Base-by-base conservation (phyloP, 768 basidiomycete species). In the Astraeus odoratus region DNA sequence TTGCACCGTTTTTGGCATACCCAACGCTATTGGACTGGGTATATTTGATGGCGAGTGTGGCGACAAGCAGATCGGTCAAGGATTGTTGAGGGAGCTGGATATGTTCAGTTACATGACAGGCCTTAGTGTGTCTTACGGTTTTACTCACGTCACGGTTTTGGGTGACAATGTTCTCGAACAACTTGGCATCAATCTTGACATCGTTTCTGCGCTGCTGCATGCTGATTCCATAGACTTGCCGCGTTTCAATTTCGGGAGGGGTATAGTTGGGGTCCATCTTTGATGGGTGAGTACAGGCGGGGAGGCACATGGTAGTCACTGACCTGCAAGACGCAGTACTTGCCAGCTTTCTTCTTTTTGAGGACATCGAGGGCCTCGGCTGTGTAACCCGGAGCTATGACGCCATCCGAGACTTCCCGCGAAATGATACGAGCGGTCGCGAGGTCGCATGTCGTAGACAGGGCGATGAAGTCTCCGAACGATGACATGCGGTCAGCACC, bases 401-500 rank as follows among this genome's bases (percentile, higher is more conserved):
- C 87, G 25, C 96, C 96, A 61, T 99, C 96, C 0, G 96, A 98
- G 8, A 99, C 96, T 61, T 99, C 96, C 15, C 96, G 80, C n/a
- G 92, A 94, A 60, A 99, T 96, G 62, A 99, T 94, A 52, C 81
- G 83, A 34, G 96, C 96, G 8, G 96, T 98, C 1, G 90, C 85
- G 29, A 93, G 71, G 61, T 99, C 96, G 68, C 94, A 96, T 16
- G 83, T 80, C 22, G 86, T 83, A 15, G 93, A 96, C 9, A 99
- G 75, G 0, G 93, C 96, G 56, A 99, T 94, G 63, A 98, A 99
- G 69, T 99, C 96, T 4, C 96, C 96, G 62, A 98, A 99, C 2
- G 95, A 97, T 1, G 95, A 97, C 96, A 99, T 99, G 43, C 96
- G 83, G 63, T 99, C 96, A 19, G 96, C 95, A 85, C 90, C 95